These are phyloP conservation scores for Sindora glabra DNA, from an alignment of 306 rosid genomes.

Conservation along the genomic window DNA sequence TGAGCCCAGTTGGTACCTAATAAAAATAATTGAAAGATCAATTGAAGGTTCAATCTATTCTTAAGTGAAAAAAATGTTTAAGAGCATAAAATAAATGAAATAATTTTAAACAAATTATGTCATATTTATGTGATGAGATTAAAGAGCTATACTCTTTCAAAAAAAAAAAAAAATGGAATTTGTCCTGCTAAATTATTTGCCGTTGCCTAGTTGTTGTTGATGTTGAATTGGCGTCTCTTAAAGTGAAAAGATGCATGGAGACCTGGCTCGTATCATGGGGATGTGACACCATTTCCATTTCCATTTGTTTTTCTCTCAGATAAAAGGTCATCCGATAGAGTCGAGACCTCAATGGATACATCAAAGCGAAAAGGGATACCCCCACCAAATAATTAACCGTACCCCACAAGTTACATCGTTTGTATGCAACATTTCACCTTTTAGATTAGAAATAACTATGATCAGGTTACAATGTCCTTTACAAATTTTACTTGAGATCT, in stretches of 20 bases:
- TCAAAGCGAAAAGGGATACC: not conserved
- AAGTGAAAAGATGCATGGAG: conserved; percentile 18
- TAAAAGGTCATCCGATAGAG: conserved; percentile 13
- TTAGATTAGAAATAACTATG: not conserved
- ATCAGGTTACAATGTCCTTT: conserved; percentile 8
- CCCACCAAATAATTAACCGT: not conserved
- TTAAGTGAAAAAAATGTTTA: no score
- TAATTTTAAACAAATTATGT: no score
- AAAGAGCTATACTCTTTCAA: no score
- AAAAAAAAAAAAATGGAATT: conserved; percentile 10
- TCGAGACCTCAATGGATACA: conserved; percentile 1
- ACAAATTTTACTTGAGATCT: not conserved
- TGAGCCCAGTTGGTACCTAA: no score
- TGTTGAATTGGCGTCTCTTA: conserved; percentile 6
- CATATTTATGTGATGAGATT: no score
- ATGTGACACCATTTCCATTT: conserved; percentile 27
- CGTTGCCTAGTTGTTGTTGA: conserved; percentile 11
- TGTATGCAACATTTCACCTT: not conserved
- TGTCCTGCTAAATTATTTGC: conserved; percentile 20
- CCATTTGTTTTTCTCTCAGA: conserved; percentile 1
- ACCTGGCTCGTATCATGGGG: conserved; percentile 25
- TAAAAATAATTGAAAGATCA: no score
- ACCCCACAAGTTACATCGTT: conserved; percentile 16
- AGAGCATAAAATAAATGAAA: no score
- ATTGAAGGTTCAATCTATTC: no score